Evolutionary conservation across 192 early-diverging fungal species (phyloP).

Genomic region (Backusella liffmaniae): DNA sequence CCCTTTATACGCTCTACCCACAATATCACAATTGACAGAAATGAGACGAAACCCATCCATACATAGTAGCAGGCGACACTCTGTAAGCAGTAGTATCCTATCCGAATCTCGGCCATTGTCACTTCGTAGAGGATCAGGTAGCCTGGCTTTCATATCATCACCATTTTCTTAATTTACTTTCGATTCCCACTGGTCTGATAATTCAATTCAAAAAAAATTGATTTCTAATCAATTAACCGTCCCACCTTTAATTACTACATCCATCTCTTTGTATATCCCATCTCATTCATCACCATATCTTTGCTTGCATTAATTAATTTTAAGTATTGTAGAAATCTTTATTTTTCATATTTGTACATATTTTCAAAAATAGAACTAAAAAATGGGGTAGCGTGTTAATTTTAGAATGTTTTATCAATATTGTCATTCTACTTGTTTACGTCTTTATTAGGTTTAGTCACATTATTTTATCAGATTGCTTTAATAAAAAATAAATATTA

Average conservation of each 20-base stretch:
- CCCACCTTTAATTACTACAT: neutral
- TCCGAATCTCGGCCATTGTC: neutral
- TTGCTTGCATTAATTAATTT: neutral
- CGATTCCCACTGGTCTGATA: neutral
- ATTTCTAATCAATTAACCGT: neutral
- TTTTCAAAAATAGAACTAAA: neutral
- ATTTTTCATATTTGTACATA: neutral
- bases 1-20: neutral
- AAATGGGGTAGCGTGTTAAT: no score
- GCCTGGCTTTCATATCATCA: neutral
- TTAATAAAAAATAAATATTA: neutral
- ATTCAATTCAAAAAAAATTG: neutral
- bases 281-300: neutral
- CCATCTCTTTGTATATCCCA: neutral
- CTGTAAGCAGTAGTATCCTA: neutral
- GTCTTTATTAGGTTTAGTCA: neutral
- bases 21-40: neutral
- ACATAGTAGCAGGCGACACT: neutral
- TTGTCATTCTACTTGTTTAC: neutral
- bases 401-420: no score
- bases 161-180: constrained; percentile 1
- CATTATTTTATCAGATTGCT: neutral
- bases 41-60: neutral
- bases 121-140: constrained; percentile 7
- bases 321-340: neutral